Base-by-base conservation (phyloP, 352 stramenopile genomes). In the Pythium biforme region DNA sequence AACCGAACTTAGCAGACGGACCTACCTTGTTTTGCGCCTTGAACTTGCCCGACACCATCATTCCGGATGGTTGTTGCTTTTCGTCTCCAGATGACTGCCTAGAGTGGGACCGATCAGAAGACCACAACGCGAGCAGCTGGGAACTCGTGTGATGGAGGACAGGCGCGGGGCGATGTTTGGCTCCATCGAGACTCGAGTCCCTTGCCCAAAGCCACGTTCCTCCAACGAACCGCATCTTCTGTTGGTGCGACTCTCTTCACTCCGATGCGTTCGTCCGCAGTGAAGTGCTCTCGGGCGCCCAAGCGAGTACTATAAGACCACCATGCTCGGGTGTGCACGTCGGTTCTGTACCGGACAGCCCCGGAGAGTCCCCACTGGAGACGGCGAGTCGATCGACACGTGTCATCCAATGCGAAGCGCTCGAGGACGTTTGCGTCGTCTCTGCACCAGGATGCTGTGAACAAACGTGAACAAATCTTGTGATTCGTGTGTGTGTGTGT, bases 401-500 rank as follows among this genome's bases (percentile, higher is more conserved):
- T 33, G 40, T 60, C 37, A 60, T 25, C 53, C 12, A 27, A 23
- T 49, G 17, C 11, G 20, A 33, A 22, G 15, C 45, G 12, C 29
- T 37, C 17, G 39, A 65, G 59, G 59, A 65, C 59, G 59, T 59
- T 58, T 31, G 49, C 48, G 58, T 53, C 48, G 58, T 64, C 27
- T 64, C 43, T 64, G 49, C 57, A 37, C 31, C 31, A 11, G 22
- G 23, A 34, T 25, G 17, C 25, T 17, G 59, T 20, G 20, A 9
- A n/a, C n/a, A n/a, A n/a, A n/a, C n/a, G n/a, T n/a, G n/a, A n/a
- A n/a, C n/a, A n/a, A n/a, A n/a, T 26, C 50, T 65, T 65, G 25
- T 48, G 59, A 59, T 50, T 57, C 25, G 59, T 63, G 56, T 65
- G 49, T 39, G 45, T 37, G 31, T 37, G 31, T 37, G 8, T 37